These are phyloP conservation scores for Diaporthe aspalathi DNA, from an alignment of 2,329 filamentous ascomycete species.

Conservation along the genomic window DNA sequence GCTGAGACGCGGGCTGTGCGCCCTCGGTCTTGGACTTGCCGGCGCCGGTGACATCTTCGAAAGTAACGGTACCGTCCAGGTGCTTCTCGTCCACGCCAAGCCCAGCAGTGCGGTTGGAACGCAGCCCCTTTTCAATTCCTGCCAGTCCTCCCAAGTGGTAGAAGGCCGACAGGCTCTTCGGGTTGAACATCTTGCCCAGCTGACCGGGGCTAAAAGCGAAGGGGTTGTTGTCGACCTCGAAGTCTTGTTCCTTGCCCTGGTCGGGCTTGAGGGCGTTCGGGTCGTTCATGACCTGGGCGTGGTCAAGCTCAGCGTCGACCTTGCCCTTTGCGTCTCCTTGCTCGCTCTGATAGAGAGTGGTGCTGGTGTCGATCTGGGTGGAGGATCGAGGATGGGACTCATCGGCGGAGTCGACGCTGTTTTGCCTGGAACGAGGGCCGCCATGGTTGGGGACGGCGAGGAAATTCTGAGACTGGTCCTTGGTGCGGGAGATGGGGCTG, in stretches of 20 bases:
- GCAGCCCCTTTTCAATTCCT: constrained; percentile 83
- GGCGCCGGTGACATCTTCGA: constrained; percentile 72
- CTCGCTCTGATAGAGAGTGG: constrained; percentile 57
- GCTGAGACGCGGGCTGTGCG: constrained; percentile 34
- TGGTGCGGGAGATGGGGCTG: constrained; percentile 61
- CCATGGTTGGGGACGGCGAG: constrained; percentile 69
- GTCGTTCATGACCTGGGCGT: constrained; percentile 71
- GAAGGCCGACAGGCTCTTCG: constrained; percentile 86
- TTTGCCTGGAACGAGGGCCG: constrained; percentile 70
- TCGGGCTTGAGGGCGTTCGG: constrained; percentile 80
- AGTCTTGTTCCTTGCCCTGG: constrained; percentile 79
- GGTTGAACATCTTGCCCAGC: constrained; percentile 87
- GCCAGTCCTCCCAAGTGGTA: constrained; percentile 81
- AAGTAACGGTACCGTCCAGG: constrained; percentile 74
- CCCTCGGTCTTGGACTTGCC: constrained; percentile 51
- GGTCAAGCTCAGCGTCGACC: constrained; percentile 53
- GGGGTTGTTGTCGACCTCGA: constrained; percentile 80
- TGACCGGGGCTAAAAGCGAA: constrained; percentile 89
- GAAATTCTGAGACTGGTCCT: constrained; percentile 63
- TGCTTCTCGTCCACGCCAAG: constrained; percentile 80
- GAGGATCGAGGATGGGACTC: constrained; percentile 66
- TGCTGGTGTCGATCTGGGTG: constrained; percentile 70
- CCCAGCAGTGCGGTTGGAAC: constrained; percentile 77
- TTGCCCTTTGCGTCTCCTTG: constrained; percentile 47
- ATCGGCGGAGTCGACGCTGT: constrained; percentile 77